Conservation (phyloP, 2,329 filamentous ascomycete genomes). For the Xylariaceae sp. region DNA sequence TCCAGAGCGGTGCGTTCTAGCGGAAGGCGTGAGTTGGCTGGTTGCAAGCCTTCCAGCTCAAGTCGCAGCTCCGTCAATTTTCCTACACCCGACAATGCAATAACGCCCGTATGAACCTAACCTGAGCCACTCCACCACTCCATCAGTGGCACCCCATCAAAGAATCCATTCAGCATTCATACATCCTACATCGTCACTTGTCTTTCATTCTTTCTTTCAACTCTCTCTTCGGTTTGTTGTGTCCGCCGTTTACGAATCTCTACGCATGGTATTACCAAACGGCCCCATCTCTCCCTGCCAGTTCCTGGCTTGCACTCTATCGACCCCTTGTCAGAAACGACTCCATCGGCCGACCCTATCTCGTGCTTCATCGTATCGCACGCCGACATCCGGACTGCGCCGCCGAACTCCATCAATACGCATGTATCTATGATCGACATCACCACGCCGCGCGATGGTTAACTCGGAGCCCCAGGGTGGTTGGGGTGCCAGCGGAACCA, state of each 20-base stretch:
- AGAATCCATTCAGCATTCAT: conserved; percentile 2
- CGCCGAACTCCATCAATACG: not conserved
- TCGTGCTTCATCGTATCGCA: not conserved
- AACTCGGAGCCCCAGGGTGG: conserved; percentile 26
- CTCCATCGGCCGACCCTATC: not conserved
- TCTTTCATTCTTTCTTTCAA: not conserved
- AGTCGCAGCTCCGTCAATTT: not conserved
- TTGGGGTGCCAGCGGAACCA: conserved; percentile 24
- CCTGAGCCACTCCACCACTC: not conserved
- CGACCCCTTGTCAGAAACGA: not conserved
- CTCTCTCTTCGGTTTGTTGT: too few relatives aligned
- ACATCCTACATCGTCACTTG: not conserved
- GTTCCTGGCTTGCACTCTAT: not conserved
- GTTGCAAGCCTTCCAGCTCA: conserved; percentile 10
- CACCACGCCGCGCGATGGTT: conserved; percentile 25
- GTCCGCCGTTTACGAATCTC: not conserved
- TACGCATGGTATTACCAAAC: not conserved
- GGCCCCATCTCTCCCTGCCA: not conserved
- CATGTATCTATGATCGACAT: conserved; percentile 23
- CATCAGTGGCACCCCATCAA: not conserved
- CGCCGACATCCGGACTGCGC: not conserved
- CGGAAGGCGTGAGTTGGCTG: conserved; percentile 26
- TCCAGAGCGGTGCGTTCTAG: conserved; percentile 22
- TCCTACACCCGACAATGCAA: not conserved
- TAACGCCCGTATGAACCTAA: not conserved